phyloP scores from a whole-genome alignment of 2,329 filamentous ascomycete genomes.

The Myriosclerotinia duriaeana region DNA sequence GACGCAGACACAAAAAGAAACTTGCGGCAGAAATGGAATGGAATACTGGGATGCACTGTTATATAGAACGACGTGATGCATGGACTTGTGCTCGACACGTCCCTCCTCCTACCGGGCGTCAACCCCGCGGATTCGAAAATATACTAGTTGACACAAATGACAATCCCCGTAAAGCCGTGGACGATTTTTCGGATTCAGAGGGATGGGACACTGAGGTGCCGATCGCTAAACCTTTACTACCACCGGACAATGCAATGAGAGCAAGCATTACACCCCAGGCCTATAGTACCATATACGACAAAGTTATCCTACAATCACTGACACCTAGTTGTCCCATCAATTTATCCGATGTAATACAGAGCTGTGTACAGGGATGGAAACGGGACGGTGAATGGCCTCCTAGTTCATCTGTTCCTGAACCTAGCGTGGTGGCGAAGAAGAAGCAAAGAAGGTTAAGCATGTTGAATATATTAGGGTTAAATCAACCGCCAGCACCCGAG shows the following conservation, averaged over 20 bases:
- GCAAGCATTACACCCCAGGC: slow-evolving; percentile 70
- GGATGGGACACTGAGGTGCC: slow-evolving; percentile 53
- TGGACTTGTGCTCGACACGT: slow-evolving; percentile 78
- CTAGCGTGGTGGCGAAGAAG: slow-evolving; percentile 26
- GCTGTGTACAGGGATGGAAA: slow-evolving; percentile 89
- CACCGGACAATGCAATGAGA: slow-evolving; percentile 72
- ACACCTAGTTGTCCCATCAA: slow-evolving; percentile 89
- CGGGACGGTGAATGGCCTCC: slow-evolving; percentile 91
- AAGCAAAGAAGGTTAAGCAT: slow-evolving; percentile 36
- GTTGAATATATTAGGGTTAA: slow-evolving; percentile 35
- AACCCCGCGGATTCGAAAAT: slow-evolving; percentile 33
- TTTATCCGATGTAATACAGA: slow-evolving; percentile 73
- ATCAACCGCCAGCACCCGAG: slow-evolving; percentile 23
- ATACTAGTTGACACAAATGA: slow-evolving; percentile 37
- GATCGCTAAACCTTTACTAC: slow-evolving; percentile 69
- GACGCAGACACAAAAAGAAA: slow-evolving; percentile 49
- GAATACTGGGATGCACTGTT: slow-evolving; percentile 82
- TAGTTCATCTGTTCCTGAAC: slow-evolving; percentile 50
- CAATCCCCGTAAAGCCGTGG: slow-evolving; percentile 32
- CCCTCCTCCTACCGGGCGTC: slow-evolving; percentile 43
- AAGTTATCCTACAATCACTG: slow-evolving; percentile 76
- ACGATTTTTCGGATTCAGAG: slow-evolving; percentile 31
- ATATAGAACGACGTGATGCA: slow-evolving; percentile 71
- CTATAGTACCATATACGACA: slow-evolving; percentile 84
- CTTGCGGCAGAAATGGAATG: slow-evolving; percentile 66